phyloP scores from a whole-genome alignment of 176 grass and related monocot species.

The Chloris gayana region DNA sequence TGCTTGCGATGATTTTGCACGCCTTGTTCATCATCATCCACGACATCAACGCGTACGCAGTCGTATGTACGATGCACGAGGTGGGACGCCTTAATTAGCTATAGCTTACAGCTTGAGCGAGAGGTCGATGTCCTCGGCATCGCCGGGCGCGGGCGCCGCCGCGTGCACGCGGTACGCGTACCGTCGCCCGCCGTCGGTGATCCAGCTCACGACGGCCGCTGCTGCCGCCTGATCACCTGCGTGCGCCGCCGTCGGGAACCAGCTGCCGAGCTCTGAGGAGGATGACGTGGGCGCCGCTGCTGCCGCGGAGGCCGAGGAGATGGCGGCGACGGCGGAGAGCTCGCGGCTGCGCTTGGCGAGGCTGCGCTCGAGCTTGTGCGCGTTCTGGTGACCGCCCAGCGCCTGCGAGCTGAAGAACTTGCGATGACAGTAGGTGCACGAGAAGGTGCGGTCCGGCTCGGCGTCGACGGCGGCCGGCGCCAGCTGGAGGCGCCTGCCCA shows the following conservation, averaged over 20 bases:
- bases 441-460: conserved; percentile 56
- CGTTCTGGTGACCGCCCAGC: conserved; percentile 97
- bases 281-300: neutral
- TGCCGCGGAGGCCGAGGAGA: neutral
- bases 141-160: neutral
- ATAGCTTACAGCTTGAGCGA: conserved; percentile 56
- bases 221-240: conserved; percentile 15
- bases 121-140: conserved; percentile 50
- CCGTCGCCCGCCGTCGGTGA: conserved; percentile 43
- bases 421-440: conserved; percentile 90
- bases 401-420: conserved; percentile 97
- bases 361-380: conserved; percentile 87
- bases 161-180: conserved; percentile 31
- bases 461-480: neutral
- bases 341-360: conserved; percentile 68
- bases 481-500: neutral
- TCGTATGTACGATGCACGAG: neutral
- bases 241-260: conserved; percentile 21
- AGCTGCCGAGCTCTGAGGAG: conserved; percentile 26
- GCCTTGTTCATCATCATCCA: neutral
- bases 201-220: conserved; percentile 56
- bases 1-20: neutral
- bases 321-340: conserved; percentile 28
- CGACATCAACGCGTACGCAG: neutral
- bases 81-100: neutral